Evolutionary conservation across 306 rosid genomes (phyloP), one percentile per base, ranked within the genome.

Genomic region (Hippophae tibetana): DNA sequence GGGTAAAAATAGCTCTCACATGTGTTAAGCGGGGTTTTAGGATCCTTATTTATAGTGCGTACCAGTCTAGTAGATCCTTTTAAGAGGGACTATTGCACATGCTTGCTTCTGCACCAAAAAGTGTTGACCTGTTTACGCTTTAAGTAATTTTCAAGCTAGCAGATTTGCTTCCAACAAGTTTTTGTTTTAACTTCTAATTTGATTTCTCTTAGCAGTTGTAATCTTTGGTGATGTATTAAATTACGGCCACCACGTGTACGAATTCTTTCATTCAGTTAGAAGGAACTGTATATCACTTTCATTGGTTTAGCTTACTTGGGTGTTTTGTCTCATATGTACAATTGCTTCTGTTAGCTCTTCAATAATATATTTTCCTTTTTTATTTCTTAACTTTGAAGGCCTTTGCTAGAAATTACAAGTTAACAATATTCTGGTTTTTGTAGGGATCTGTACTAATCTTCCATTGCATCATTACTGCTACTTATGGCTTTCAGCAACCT

Each of bases 401-500:
- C 67, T 62, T 31, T 68, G 11, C 47, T 65, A 43, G 56, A 46
- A 47, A 18, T n/a, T 60, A 10, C 57, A 66, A 23, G 51, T n/a
- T 7, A 53, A 18, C 12, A 47, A 8, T 69, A 69, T 40, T 41
- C 54, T 23, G 62, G 23, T 18, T 52, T 66, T 55, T 72, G 63
- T 65, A 78, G 83, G 72, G 51, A 61, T 56, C 66, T 40, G 48
- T 43, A 43, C 7, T 54, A 18, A 60, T 49, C 74, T 54, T 14
- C 64, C 38, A 31, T 56, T 66, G 71, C 54, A 42, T 9, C 25
- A 13, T 10, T 53, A 51, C 69, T 13, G 13, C 6, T 1, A 43
- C 45, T 26, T 14, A 50, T 54, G 55, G 55, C 40, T 0, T 77
- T 83, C 89, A 79, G 49, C 71, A 83, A 83, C 75, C 82, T 89